phyloP scores from a whole-genome alignment of 805 yeast species.

The Saccharomyces kudriavzevii region DNA sequence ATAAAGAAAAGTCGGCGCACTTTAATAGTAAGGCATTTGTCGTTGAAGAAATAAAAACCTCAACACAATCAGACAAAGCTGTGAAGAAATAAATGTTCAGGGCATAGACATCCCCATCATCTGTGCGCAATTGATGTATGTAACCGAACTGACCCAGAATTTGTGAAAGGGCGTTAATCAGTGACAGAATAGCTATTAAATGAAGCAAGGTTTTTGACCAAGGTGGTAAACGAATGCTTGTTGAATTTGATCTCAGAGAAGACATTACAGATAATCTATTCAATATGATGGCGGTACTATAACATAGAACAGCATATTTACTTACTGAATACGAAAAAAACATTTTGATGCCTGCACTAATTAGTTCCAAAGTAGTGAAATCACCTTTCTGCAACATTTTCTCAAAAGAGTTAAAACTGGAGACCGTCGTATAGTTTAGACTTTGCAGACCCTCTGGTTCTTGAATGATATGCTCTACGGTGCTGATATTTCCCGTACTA shows the following conservation, averaged over 20 bases:
- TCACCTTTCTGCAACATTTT: not conserved
- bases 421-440: not conserved
- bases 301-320: slow-evolving; percentile 45
- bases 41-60: slow-evolving; percentile 48
- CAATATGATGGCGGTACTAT: slow-evolving; percentile 48
- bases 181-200: slow-evolving; percentile 15
- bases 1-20: slow-evolving; percentile 24
- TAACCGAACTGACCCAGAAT: not conserved
- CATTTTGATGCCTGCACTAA: not conserved
- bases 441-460: not conserved
- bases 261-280: slow-evolving; percentile 56
- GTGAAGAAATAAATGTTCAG: slow-evolving; percentile 4
- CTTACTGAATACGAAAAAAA: slow-evolving; percentile 16
- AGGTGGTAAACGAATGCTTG: slow-evolving; percentile 12
- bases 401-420: not conserved
- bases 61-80: slow-evolving; percentile 37
- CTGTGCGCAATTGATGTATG: not conserved
- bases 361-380: not conserved
- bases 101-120: not conserved
- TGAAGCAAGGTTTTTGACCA: slow-evolving; percentile 32
- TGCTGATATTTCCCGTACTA: not conserved
- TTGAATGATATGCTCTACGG: not conserved
- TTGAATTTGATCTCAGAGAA: slow-evolving; percentile 36
- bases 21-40: slow-evolving; percentile 28
- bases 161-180: slow-evolving; percentile 17